A percentile compares a stretch with the other conserved stretches of the same genome.
These are phyloP conservation scores for Lipomyces mesembrius DNA, from an alignment of 805 yeast genomes.

Conservation along the genomic window DNA sequence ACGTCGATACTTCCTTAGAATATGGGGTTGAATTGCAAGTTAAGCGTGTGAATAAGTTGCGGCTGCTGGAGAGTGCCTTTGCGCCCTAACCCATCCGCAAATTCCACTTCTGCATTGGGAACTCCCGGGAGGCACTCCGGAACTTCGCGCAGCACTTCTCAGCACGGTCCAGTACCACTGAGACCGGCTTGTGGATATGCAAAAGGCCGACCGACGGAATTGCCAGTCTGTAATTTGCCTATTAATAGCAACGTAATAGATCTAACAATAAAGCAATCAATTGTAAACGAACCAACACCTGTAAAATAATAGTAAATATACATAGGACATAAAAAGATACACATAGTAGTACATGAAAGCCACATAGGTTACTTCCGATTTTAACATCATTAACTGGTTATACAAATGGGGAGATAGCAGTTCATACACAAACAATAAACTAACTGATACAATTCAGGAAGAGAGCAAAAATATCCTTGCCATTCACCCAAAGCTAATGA, in stretches of 20 bases:
- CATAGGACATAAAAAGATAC: background rate
- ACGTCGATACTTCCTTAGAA: too few species aligned
- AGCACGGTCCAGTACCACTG: background rate
- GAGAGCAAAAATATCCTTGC: background rate
- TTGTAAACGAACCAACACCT: background rate
- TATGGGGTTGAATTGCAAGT: background rate
- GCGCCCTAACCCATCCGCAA: background rate
- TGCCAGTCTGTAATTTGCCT: too few species aligned
- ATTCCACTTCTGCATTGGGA: too few species aligned
- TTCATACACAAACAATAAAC: slow-evolving; percentile 4
- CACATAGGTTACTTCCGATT: background rate
- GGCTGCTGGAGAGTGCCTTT: background rate
- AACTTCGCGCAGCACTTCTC: background rate
- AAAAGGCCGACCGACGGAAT: too few species aligned
- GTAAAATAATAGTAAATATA: background rate
- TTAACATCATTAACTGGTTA: background rate
- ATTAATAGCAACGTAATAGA: background rate
- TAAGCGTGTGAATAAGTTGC: background rate
- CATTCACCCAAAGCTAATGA: background rate
- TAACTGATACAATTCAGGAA: slow-evolving; percentile 4
- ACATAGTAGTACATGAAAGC: background rate
- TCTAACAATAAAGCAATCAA: background rate
- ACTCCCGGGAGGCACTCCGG: too few species aligned
- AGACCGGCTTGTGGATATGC: too few species aligned
- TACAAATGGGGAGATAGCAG: background rate